phyloP scores from a whole-genome alignment of 108 stramenopile genomes.

The Stephanodiscus minutulus region DNA sequence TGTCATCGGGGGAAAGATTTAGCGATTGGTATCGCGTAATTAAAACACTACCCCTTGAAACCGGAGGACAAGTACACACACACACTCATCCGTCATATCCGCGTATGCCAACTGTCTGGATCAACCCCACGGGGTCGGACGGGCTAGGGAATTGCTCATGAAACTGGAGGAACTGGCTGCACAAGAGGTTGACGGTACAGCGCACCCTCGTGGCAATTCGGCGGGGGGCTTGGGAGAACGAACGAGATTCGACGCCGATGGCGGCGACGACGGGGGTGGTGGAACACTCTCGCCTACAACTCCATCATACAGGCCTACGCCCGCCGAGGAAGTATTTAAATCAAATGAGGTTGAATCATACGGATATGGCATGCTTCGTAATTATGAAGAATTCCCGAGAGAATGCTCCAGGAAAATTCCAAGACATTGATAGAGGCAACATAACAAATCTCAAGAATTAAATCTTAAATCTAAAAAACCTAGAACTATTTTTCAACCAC shows the following conservation, averaged over 20 bases:
- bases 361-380: no score
- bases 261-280: background rate
- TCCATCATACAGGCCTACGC: slow-evolving; percentile 53
- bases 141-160: slow-evolving; percentile 23
- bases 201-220: background rate
- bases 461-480: no score
- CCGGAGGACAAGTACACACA: no score
- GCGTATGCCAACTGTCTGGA: slow-evolving; percentile 41
- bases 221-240: background rate
- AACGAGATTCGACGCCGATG: slow-evolving; percentile 1
- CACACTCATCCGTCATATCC: slow-evolving; percentile 36
- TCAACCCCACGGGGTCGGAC: slow-evolving; percentile 23
- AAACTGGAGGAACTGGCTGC: slow-evolving; percentile 31
- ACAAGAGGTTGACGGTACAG: slow-evolving; percentile 5
- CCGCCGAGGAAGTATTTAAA: slow-evolving; percentile 46
- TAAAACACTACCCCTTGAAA: no score
- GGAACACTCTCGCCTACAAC: slow-evolving; percentile 50
- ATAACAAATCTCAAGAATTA: no score
- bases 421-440: background rate
- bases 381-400: background rate
- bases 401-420: background rate
- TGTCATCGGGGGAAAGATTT: no score
- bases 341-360: background rate
- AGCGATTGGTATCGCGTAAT: no score
- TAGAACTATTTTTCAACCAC: no score